Base-by-base conservation (phyloP, 2,329 filamentous ascomycete species). In the Colletotrichum neosansevieriae region DNA sequence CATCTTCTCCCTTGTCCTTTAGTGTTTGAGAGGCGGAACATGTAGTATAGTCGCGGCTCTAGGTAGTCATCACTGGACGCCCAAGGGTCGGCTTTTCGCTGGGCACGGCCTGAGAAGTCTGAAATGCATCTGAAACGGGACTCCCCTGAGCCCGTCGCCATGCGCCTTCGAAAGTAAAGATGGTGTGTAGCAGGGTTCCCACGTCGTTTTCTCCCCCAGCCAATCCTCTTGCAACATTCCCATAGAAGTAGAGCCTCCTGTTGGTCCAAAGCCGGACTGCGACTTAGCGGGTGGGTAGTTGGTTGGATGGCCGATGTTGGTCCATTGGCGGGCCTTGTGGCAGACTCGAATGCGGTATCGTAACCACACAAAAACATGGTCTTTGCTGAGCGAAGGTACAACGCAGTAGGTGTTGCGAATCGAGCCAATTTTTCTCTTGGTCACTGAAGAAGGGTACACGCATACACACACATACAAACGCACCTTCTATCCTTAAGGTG, bases 121-220 rank as follows among this genome's bases (percentile, higher is more conserved):
- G 76, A 77, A 75, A 75, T 74, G 72, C 59, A 76, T 75, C 74
- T 80, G 78, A 80, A 80, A 80, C 78, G 71, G 72, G 70, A 72
- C 67, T 70, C 70, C 72, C 73, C 74, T 74, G 36, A 76, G 73
- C 69, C 73, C 34, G 36, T 67, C 57, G 63, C 73, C 66, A 76
- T 72, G 74, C 73, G 72, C 44, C 64, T 61, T 63, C 69, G 40
- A 58, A 56, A 64, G 29, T 29, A 36, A 44, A 66, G 66, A 66
- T 69, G 66, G 66, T 69, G 66, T 69, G 62, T 51, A 50, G 61
- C 66, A 69, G 61, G 65, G 65, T 40, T 51, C 54, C 17, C 49
- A 47, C 13, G 29, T 29, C 29, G 29, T 6, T 29, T 9, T 29
- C 24, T 7, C 29, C n/a, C 17, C 34, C 21, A 17, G 56, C 72